Evolutionary conservation across 148 eudicot genomes (phyloP), one percentile per base, ranked within the genome.

Genomic region (Rheum nobile): DNA sequence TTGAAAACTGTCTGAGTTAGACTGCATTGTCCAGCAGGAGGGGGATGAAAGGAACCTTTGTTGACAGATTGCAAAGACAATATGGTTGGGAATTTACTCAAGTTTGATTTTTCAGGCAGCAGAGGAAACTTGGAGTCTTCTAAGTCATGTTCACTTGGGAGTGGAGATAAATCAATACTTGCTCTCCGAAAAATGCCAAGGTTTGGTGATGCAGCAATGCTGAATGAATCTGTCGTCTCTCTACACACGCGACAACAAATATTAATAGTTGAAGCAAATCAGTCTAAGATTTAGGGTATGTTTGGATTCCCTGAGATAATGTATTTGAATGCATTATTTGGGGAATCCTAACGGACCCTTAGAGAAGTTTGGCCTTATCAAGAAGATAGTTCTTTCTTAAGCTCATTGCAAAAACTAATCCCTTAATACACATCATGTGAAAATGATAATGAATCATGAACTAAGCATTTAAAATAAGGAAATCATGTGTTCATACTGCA

Each of bases 201-300:
- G 65, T 63, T 76, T 54, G 94, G 96, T 16, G 98, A 89, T 77
- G 92, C 91, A 35, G 97, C 79, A 32, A 93, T 89, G 0, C 92
- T 79, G 19, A 77, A 84, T 10, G 86, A 75, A 73, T 90, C 88
- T 19, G 85, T 85, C 55, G 98, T 78, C 71, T 87, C 90, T 76
- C 98, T 93, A n/a, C n/a, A 89, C 38, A 52, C 19, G 59, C 19
- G 17, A 46, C n/a, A 46, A 3, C n/a, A n/a, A n/a, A n/a, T n/a
- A n/a, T n/a, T n/a, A n/a, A n/a, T n/a, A n/a, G n/a, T n/a, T n/a
- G n/a, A n/a, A n/a, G n/a, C n/a, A n/a, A n/a, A n/a, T n/a, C n/a
- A n/a, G n/a, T n/a, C n/a, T n/a, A n/a, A n/a, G n/a, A n/a, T n/a
- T n/a, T n/a, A n/a, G n/a, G n/a, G n/a, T n/a, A n/a, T n/a, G n/a